These are phyloP conservation scores for Ganoderma multipileum DNA, from an alignment of 1,284 basidiomycete genomes.

Conservation along the genomic window DNA sequence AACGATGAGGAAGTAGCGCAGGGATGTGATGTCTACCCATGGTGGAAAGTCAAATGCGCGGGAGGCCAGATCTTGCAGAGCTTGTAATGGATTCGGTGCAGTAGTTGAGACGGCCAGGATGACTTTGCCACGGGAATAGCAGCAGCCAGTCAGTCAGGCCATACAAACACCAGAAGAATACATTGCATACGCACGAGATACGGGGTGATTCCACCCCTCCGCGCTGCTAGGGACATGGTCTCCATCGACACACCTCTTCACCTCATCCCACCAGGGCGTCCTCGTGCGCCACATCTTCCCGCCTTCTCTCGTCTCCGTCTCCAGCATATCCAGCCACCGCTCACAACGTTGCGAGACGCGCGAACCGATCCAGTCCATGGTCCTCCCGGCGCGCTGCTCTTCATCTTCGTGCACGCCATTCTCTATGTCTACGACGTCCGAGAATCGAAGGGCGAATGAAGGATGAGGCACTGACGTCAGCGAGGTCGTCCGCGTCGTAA, in stretches of 20 bases:
- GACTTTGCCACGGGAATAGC: conserved; percentile 48
- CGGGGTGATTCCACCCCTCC: conserved; percentile 86
- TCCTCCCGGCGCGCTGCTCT: conserved; percentile 74
- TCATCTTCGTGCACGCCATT: conserved; percentile 76
- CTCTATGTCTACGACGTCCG: conserved; percentile 73
- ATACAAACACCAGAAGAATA: too few species aligned
- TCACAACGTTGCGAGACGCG: conserved; percentile 66
- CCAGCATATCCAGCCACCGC: conserved; percentile 67
- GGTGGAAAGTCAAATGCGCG: conserved; percentile 69
- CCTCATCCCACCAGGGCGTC: conserved; percentile 86
- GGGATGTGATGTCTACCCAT: conserved; percentile 76
- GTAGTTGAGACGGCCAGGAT: conserved; percentile 81
- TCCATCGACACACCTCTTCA: conserved; percentile 75
- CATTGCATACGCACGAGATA: conserved; percentile 61
- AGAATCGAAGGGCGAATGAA: conserved; percentile 78
- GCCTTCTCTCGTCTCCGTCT: conserved; percentile 28
- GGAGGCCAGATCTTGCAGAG: conserved; percentile 72
- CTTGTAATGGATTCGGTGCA: conserved; percentile 78
- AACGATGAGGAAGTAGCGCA: conserved; percentile 77
- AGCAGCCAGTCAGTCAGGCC: not conserved
- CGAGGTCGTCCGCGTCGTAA: conserved; percentile 77
- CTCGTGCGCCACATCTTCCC: conserved; percentile 42
- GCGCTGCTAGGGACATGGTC: conserved; percentile 71
- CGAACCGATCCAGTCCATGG: conserved; percentile 81
- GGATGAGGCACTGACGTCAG: conserved; percentile 72